A percentile compares a stretch with the other conserved stretches of the same genome.
phyloP scores from a whole-genome alignment of 176 grass and related monocot genomes.

The Panicum miliaceum region DNA sequence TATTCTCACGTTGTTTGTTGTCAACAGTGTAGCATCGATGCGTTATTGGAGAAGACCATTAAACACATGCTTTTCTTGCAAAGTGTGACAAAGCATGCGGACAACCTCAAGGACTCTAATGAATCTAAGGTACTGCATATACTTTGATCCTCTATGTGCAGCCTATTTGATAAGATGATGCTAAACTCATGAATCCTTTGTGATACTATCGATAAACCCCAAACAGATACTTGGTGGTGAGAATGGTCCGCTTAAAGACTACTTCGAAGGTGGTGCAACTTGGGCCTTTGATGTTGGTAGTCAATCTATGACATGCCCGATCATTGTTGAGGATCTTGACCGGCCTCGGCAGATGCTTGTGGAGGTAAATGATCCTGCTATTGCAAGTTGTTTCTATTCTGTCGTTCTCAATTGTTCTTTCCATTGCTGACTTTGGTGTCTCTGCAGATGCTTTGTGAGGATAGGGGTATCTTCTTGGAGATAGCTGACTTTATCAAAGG shows the following conservation, averaged over 20 bases:
- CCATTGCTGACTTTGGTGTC: slow-evolving; percentile 22
- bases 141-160: slow-evolving; percentile 30
- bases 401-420: slow-evolving; percentile 27
- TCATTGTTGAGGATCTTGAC: slow-evolving; percentile 84
- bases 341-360: slow-evolving; percentile 81
- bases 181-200: slow-evolving; percentile 30
- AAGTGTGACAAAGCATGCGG: slow-evolving; percentile 80
- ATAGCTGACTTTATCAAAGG: slow-evolving; percentile 87
- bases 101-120: slow-evolving; percentile 72
- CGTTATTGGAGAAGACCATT: slow-evolving; percentile 81
- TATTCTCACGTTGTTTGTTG: slow-evolving; percentile 46
- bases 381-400: slow-evolving; percentile 12
- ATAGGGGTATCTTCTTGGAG: slow-evolving; percentile 80
- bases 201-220: slow-evolving; percentile 3
- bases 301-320: slow-evolving; percentile 77
- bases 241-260: slow-evolving; percentile 70
- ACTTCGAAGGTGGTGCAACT: slow-evolving; percentile 80
- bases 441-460: slow-evolving; percentile 80
- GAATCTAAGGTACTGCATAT: slow-evolving; percentile 66
- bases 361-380: slow-evolving; percentile 59
- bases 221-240: slow-evolving; percentile 66
- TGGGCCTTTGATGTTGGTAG: slow-evolving; percentile 85
- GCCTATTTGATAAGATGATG: slow-evolving; percentile 21
- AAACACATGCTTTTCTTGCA: slow-evolving; percentile 94
- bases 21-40: slow-evolving; percentile 92